Base-by-base conservation (phyloP, 345 rosid species). In the Populus deltoides region DNA sequence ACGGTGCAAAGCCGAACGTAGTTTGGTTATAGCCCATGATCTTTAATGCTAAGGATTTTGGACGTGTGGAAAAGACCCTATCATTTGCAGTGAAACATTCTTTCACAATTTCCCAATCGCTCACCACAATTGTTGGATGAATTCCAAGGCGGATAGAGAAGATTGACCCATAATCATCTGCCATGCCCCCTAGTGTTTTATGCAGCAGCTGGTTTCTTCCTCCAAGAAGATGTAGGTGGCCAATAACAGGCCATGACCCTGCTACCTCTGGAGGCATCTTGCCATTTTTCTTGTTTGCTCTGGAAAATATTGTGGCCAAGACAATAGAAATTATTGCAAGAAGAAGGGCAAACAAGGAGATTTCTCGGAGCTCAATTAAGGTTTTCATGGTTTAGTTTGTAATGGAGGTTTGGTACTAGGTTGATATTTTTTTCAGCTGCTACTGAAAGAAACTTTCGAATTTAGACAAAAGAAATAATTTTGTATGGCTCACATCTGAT, bases 11-110 rank as follows among this genome's bases (percentile, higher is more conserved):
- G 16, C 29, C 61, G 29, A 66, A 8, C 61, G 65, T 18, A 17
- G 70, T 61, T 8, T 22, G 20, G 33, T 66, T 31, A 41, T 75
- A 75, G 10, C 33, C 78, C 39, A 75, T 25, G 33, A 29, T 35
- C 59, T 65, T 59, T 20, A 27, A 2, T n/a, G 71, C 70, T 5
- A 41, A n/a, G 13, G 6, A 22, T 29, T 29, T 65, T 3, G 78
- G 71, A 45, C 71, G 71, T 6, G 39, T 33, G 27, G 78, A 22
- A 17, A 75, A 7, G 5, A 36, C 59, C 68, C 31, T 62, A 10
- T 75, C 71, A 9, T 75, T 41, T 18, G 59, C 8, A 33, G 78
- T 41, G 71, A 63, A 66, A 17, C 38, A 24, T 18, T 74, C 69
- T 49, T 74, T 74, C 24, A 66, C 53, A 7, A 61, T 5, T 18